A percentile compares a stretch with the other conserved stretches of the same genome.
These are phyloP conservation scores for Quercus aquifolioides DNA, from an alignment of 306 rosid genomes.

Conservation along the genomic window DNA sequence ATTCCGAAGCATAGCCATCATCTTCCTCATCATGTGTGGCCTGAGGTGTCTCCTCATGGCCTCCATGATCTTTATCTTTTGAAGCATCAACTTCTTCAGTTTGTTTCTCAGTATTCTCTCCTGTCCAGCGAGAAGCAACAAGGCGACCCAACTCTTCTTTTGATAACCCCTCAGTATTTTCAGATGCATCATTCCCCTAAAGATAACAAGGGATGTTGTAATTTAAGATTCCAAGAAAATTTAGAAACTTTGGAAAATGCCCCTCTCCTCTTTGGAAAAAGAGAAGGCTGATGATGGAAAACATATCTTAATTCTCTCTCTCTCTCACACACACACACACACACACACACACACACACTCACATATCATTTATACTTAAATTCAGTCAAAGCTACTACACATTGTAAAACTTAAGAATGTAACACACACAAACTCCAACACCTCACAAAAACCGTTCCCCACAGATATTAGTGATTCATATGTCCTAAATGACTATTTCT, in stretches of 20 bases:
- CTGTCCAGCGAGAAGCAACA: constrained; percentile 99
- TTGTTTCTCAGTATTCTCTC: constrained; percentile 57
- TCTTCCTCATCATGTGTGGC: constrained; percentile 48
- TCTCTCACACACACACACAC: no score
- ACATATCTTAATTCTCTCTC: no score
- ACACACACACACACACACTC: not conserved
- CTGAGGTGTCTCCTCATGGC: constrained; percentile 33
- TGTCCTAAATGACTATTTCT: no score
- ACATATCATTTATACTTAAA: no score
- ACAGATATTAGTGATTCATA: no score
- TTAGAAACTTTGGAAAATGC: no score
- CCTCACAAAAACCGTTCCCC: no score
- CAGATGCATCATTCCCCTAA: constrained; percentile 54
- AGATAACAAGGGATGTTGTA: constrained; percentile 11
- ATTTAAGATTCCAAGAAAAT: no score
- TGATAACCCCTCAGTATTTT: constrained; percentile 70
- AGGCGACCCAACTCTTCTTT: constrained; percentile 96
- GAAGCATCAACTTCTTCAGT: constrained; percentile 38
- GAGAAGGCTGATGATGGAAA: no score
- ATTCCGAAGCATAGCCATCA: constrained; percentile 80
- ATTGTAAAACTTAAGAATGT: not conserved
- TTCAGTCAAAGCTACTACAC: not conserved
- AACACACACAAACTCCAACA: no score
- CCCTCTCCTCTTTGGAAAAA: no score
- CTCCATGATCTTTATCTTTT: constrained; percentile 40